phyloP scores from a whole-genome alignment of 345 rosid genomes.

The Gossypium mustelinum region DNA sequence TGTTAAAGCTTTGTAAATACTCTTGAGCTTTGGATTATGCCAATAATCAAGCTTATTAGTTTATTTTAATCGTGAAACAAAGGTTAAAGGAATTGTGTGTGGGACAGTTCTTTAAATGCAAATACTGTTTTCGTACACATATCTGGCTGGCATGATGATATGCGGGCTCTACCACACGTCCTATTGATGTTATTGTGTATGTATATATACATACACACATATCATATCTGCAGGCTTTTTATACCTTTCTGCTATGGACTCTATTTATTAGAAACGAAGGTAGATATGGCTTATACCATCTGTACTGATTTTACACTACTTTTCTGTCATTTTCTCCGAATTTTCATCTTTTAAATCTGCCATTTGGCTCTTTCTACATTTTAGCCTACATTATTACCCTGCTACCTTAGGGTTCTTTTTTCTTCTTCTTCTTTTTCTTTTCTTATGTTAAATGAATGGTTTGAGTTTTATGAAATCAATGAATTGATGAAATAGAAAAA shows the following conservation, averaged over 20 bases:
- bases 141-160: not conserved
- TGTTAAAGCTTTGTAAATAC: too few species aligned
- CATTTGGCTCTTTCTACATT: not conserved
- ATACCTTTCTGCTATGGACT: not conserved
- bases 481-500: not conserved
- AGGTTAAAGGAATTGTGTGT: not conserved
- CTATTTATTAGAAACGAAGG: constrained; percentile 1
- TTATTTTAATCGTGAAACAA: too few species aligned
- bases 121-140: not conserved
- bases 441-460: not conserved
- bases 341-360: not conserved
- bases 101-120: constrained; percentile 7
- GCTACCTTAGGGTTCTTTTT: not conserved
- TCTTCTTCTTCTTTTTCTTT: not conserved
- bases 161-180: constrained; percentile 25
- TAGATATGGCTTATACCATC: not conserved
- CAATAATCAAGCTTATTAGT: too few species aligned
- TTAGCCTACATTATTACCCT: not conserved
- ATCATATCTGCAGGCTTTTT: not conserved
- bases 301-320: not conserved
- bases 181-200: not conserved
- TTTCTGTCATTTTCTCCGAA: not conserved
- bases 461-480: not conserved
- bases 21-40: too few species aligned
- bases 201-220: not conserved